Conservation (phyloP, 1,284 basidiomycete species). For the Peniophora sp. region DNA sequence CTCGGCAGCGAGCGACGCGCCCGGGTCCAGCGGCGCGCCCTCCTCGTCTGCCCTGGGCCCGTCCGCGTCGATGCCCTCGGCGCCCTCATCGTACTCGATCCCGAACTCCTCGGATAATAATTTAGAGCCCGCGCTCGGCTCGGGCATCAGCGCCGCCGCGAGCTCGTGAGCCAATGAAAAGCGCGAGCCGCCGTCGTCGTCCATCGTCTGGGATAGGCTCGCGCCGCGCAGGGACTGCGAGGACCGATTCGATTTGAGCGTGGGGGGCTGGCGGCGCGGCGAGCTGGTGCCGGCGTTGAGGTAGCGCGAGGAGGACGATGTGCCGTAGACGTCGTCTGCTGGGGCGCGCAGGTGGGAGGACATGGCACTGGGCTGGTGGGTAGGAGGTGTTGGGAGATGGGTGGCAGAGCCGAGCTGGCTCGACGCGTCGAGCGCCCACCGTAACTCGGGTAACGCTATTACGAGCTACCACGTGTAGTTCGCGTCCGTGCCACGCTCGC, state of each 20-base stretch:
- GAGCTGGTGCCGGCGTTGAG: constrained; percentile 14
- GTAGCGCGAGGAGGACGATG: constrained; percentile 12
- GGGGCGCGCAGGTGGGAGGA: background rate
- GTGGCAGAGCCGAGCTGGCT: too few species aligned
- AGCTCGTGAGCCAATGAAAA: constrained; percentile 78
- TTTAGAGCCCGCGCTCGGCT: constrained; percentile 66
- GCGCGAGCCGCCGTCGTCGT: constrained; percentile 36
- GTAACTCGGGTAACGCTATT: too few species aligned
- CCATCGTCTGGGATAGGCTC: constrained; percentile 25
- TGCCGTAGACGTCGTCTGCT: constrained; percentile 6
- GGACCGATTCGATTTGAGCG: constrained; percentile 33
- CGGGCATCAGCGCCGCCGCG: constrained; percentile 75
- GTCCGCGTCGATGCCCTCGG: constrained; percentile 50
- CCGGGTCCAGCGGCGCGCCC: background rate
- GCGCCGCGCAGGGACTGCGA: constrained; percentile 32
- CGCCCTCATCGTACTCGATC: constrained; percentile 78
- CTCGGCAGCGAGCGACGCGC: background rate
- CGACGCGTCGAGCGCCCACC: too few species aligned
- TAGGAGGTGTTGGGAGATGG: too few species aligned
- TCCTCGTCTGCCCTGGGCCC: too few species aligned
- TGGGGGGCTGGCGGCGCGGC: constrained; percentile 40
- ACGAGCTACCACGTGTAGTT: too few species aligned
- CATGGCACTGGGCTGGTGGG: too few species aligned
- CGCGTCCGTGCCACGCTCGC: too few species aligned
- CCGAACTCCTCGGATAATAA: constrained; percentile 77